Evolutionary conservation across 2,329 filamentous ascomycete species (phyloP).

Genomic region (Monilinia polystroma): DNA sequence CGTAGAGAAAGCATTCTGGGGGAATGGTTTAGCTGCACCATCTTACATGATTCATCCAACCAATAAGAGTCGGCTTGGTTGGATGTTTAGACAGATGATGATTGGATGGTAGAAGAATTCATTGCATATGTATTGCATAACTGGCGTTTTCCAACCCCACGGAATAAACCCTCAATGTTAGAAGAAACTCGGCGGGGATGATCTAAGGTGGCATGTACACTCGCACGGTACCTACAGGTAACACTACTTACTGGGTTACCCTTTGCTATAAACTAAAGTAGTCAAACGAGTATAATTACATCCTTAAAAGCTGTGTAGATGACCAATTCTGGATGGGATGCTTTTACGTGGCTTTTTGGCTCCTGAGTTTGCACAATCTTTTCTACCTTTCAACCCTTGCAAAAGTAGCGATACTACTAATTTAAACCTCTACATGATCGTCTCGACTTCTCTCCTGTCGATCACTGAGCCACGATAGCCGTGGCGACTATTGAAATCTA

Average conservation of each 20-base stretch:
- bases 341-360: background rate
- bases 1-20: background rate
- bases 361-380: too few species aligned
- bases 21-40: background rate
- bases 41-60: background rate
- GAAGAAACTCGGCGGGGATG: constrained; percentile 3
- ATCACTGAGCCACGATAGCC: background rate
- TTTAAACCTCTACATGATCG: background rate
- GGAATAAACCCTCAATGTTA: background rate
- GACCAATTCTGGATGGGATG: background rate
- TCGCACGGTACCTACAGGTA: constrained; percentile 12
- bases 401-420: too few species aligned
- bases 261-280: background rate
- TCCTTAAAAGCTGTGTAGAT: constrained; percentile 1
- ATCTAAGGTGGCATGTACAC: background rate
- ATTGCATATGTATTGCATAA: background rate
- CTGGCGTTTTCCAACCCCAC: too few species aligned
- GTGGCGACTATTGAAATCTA: background rate
- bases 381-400: too few species aligned
- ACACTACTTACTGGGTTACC: background rate
- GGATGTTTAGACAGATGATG: background rate
- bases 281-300: constrained; percentile 1
- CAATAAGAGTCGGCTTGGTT: background rate
- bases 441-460: background rate
- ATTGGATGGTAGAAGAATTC: background rate